These are phyloP conservation scores for Colletotrichum aenigma DNA, from an alignment of 2,329 filamentous ascomycete species.

Conservation along the genomic window DNA sequence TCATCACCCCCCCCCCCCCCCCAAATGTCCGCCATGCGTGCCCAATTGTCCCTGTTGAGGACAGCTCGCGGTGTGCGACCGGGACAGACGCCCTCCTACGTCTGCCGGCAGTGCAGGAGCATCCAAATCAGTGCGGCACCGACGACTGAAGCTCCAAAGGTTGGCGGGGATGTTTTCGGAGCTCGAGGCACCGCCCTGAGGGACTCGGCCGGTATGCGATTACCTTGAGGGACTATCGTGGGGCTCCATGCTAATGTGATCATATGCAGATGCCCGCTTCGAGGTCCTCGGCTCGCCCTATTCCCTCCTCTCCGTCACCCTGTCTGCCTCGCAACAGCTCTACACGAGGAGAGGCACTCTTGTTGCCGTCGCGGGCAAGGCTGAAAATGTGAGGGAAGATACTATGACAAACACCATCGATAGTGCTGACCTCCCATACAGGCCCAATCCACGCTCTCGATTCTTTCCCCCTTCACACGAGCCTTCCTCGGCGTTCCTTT, in stretches of 20 bases:
- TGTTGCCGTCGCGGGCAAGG: constrained; percentile 86
- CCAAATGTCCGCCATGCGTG: constrained; percentile 42
- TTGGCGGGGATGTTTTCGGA: constrained; percentile 61
- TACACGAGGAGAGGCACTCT: constrained; percentile 92
- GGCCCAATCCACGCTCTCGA: constrained; percentile 87
- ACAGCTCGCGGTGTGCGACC: constrained; percentile 34
- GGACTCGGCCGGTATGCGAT: constrained; percentile 54
- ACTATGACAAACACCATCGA: not conserved
- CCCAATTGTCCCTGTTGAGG: constrained; percentile 43
- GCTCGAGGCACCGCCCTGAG: constrained; percentile 43
- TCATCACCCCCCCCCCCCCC: constrained; percentile 10
- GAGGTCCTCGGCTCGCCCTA: constrained; percentile 91
- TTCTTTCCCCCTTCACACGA: constrained; percentile 84
- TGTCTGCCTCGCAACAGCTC: constrained; percentile 91
- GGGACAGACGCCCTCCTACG: constrained; percentile 34
- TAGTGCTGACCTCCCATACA: constrained; percentile 34
- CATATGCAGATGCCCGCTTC: constrained; percentile 80
- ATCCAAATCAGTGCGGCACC: constrained; percentile 69
- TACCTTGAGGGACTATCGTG: too few species aligned
- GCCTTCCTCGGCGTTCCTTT: constrained; percentile 87
- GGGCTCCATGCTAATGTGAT: not conserved
- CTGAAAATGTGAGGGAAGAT: constrained; percentile 74
- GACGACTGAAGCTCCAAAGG: constrained; percentile 56
- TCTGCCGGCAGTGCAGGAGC: constrained; percentile 61
- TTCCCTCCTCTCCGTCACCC: constrained; percentile 89